Evolutionary conservation across 495 filamentous ascomycete genomes (phyloP).

Genomic region (Baudoinia panamericana): DNA sequence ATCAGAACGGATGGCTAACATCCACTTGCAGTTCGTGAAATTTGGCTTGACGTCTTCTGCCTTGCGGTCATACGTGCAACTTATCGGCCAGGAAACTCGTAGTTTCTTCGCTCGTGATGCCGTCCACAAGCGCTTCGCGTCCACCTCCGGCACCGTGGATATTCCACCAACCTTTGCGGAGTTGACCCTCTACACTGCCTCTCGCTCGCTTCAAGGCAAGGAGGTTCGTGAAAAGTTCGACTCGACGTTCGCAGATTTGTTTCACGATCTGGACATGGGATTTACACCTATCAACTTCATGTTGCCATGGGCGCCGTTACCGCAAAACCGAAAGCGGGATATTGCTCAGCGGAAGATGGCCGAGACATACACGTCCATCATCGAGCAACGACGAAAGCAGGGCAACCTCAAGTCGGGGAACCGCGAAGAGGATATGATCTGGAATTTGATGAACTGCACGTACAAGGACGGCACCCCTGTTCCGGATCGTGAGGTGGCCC

Average conservation of each 20-base stretch:
- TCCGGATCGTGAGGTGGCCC: constrained; percentile 49
- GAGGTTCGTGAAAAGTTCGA: constrained; percentile 51
- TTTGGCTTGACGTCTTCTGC: constrained; percentile 50
- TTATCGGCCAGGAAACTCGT: constrained; percentile 42
- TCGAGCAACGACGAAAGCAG: constrained; percentile 36
- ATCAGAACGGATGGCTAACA: no score
- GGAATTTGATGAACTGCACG: constrained; percentile 50
- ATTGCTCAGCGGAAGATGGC: constrained; percentile 44
- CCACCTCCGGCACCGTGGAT: constrained; percentile 38
- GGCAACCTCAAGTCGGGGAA: constrained; percentile 10
- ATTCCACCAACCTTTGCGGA: constrained; percentile 44
- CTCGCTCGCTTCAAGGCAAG: constrained; percentile 50
- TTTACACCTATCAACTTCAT: constrained; percentile 56
- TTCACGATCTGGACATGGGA: constrained; percentile 54
- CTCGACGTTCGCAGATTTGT: constrained; percentile 48
- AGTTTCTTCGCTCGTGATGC: constrained; percentile 31
- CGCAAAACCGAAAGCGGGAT: constrained; percentile 49
- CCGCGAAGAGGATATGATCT: constrained; percentile 49
- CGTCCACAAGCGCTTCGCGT: constrained; percentile 34
- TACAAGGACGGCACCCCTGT: constrained; percentile 50
- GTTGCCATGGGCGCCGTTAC: constrained; percentile 49
- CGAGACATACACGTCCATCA: constrained; percentile 47
- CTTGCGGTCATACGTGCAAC: constrained; percentile 46
- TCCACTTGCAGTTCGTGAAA: constrained; percentile 48
- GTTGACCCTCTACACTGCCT: constrained; percentile 54